Base-by-base conservation (phyloP, 257 asterid genomes). In the Ocimum tenuiflorum region DNA sequence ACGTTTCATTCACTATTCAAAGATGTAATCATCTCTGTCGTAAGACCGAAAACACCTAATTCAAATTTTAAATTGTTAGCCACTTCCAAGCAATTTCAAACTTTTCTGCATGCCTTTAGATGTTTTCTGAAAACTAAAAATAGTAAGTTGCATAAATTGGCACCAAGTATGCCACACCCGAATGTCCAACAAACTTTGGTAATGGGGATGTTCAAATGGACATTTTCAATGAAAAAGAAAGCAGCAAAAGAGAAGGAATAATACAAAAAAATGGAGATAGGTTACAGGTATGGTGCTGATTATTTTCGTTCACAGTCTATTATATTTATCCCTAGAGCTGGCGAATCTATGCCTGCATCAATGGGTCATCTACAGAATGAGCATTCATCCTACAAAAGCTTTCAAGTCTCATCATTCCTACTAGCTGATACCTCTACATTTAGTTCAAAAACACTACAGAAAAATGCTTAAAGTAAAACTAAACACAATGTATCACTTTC, bases 241-340 rank as follows among this genome's bases (percentile, higher is more conserved):
- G 17, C 8, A 45, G 36, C 53, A 18, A 23, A 14, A 19, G 12
- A 55, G 24, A 47, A 19, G 49, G 18, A 69, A 48, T 12, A 13
- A 49, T 57, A 63, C 8, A 58, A 48, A 22, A 6, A 31, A 62
- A 17, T 42, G 29, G 43, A 39, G 14, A 12, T 50, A 22, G 27
- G 29, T 45, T 60, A 60, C 70, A 52, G 18, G 9, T 42, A 49
- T 39, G 51, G 18, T 51, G 15, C 29, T 20, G 17, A 10, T 18
- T 29, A 0, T 45, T 58, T 14, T 58, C 11, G 46, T 45, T 17
- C 46, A 63, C 15, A 43, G 14, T 73, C 31, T 53, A 60, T n/a
- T n/a, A n/a, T n/a, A n/a, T n/a, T n/a, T n/a, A 61, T 19, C 35
- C 60, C 70, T 67, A 52, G 4, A 67, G 50, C n/a, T 15, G 17